These are phyloP conservation scores for Leishmania lainsoni DNA, from an alignment of 208 protist genomes.

Conservation along the genomic window DNA sequence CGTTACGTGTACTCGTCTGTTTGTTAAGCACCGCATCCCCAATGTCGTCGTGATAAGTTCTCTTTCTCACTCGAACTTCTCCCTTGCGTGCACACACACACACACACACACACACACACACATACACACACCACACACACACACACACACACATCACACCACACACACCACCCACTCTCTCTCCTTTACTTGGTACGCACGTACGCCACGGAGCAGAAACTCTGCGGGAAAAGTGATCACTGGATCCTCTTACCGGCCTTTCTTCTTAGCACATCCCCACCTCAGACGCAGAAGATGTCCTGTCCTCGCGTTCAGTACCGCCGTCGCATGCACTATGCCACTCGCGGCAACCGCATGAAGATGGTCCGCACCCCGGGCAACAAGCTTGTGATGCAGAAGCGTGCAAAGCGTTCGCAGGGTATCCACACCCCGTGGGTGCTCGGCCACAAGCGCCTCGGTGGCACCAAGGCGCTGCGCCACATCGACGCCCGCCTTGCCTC, in stretches of 20 bases:
- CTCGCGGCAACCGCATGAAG: constrained; percentile 79
- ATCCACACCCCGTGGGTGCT: constrained; percentile 94
- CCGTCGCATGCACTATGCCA: constrained; percentile 83
- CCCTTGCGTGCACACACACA: neutral
- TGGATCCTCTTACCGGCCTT: neutral
- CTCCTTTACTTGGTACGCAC: neutral
- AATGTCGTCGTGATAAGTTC: neutral
- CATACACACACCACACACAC: too few species aligned
- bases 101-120: too few species aligned
- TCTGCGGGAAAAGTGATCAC: neutral
- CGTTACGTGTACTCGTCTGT: constrained; percentile 10
- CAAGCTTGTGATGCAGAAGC: constrained; percentile 94
- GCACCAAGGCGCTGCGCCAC: constrained; percentile 92
- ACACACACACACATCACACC: too few species aligned
- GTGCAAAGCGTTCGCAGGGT: constrained; percentile 93
- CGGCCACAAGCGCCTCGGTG: constrained; percentile 91
- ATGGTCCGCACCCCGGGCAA: constrained; percentile 92
- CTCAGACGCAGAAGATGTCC: constrained; percentile 34
- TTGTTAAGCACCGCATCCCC: too few species aligned
- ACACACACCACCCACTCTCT: too few species aligned
- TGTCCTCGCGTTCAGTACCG: constrained; percentile 82
- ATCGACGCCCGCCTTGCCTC: constrained; percentile 79
- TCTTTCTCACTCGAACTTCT: constrained; percentile 7
- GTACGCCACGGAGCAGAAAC: neutral
- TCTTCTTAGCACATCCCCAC: neutral